Conservation (phyloP, 164 flowering plant genomes). For the Macadamia integrifolia region DNA sequence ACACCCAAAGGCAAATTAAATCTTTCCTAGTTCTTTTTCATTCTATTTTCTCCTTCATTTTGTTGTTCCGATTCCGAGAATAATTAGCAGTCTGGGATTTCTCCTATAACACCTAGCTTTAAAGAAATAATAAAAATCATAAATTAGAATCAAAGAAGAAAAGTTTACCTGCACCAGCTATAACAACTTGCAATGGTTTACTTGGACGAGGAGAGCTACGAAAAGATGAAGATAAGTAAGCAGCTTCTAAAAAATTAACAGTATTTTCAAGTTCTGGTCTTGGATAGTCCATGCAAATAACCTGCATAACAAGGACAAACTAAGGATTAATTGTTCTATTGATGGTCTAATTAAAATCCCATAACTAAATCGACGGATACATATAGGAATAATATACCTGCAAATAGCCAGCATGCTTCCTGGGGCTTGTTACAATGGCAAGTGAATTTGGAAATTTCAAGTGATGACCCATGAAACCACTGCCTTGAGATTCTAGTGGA, state of each 20-base stretch:
- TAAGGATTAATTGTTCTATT: neutral
- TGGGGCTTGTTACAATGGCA: conserved; percentile 1
- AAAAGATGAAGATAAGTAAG: conserved; percentile 73
- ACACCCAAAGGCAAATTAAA: too few relatives aligned
- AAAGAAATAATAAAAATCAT: too few relatives aligned
- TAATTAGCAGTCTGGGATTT: too few relatives aligned
- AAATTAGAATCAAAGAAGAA: neutral
- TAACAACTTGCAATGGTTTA: conserved; percentile 71
- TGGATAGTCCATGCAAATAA: conserved; percentile 85
- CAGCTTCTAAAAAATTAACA: conserved; percentile 78
- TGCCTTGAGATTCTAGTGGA: conserved; percentile 13
- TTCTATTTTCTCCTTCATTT: too few relatives aligned
- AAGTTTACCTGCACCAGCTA: conserved; percentile 91
- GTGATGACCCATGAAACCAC: conserved; percentile 16
- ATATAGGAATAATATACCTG: conserved; percentile 13
- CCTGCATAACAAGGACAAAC: conserved; percentile 29
- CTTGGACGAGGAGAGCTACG: conserved; percentile 55
- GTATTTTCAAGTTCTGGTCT: conserved; percentile 90
- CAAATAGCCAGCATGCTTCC: conserved; percentile 9
- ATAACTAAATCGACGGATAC: neutral
- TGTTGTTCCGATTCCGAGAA: neutral
- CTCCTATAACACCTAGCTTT: too few relatives aligned
- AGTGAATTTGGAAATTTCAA: conserved; percentile 6
- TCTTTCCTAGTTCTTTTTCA: neutral
- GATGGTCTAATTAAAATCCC: neutral